phyloP scores from a whole-genome alignment of 2,329 filamentous ascomycete genomes.

The Alternaria ethzedia region DNA sequence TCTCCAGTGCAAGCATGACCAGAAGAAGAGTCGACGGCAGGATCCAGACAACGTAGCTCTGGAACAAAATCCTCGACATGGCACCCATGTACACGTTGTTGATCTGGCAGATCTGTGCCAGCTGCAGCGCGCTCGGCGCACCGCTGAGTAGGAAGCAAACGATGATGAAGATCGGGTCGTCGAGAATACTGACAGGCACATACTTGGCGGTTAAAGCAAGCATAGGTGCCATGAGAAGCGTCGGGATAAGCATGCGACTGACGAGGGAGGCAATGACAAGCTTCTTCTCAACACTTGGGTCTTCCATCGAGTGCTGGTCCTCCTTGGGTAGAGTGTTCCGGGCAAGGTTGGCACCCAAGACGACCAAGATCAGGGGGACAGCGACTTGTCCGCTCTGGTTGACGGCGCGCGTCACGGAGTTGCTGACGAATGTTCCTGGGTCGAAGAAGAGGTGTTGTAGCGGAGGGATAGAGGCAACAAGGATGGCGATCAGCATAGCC shows the following conservation, averaged over 20 bases:
- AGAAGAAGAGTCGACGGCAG: conserved; percentile 89
- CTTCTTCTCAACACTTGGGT: conserved; percentile 71
- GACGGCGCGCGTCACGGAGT: conserved; percentile 89
- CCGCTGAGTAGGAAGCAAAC: conserved; percentile 97
- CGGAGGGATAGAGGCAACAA: conserved; percentile 84
- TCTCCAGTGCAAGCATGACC: conserved; percentile 90
- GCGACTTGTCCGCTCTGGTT: conserved; percentile 86
- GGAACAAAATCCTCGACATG: conserved; percentile 91
- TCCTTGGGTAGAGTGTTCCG: conserved; percentile 82
- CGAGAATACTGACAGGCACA: conserved; percentile 89
- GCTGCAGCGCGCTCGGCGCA: conserved; percentile 88
- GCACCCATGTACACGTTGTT: conserved; percentile 95
- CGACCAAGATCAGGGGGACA: conserved; percentile 92
- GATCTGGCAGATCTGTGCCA: conserved; percentile 98
- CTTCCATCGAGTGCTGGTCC: conserved; percentile 70
- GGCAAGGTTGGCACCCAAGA: conserved; percentile 91
- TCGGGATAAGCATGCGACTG: conserved; percentile 91
- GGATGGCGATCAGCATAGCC: conserved; percentile 92
- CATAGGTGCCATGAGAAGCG: conserved; percentile 88
- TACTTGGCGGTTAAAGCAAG: conserved; percentile 88
- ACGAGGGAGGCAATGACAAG: conserved; percentile 85
- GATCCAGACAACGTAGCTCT: conserved; percentile 98
- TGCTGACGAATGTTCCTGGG: conserved; percentile 86
- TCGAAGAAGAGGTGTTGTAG: conserved; percentile 88
- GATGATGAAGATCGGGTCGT: conserved; percentile 97